Percentiles rank a stretch among this genome's conserved stretches.
These are phyloP conservation scores for Hylodesmum podocarpum DNA, from an alignment of 306 rosid genomes.

Conservation along the genomic window DNA sequence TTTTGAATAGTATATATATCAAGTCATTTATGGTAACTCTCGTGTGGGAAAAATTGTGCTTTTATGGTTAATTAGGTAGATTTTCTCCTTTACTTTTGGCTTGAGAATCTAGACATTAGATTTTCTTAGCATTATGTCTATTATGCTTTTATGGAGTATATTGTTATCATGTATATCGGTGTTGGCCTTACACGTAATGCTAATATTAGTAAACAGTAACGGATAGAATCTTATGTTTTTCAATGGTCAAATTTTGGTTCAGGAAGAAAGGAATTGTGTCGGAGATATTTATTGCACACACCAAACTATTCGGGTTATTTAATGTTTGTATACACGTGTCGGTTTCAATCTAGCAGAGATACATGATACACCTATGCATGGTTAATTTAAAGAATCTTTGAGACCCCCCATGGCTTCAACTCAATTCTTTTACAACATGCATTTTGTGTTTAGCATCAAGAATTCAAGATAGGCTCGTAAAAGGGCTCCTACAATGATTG, in stretches of 20 bases:
- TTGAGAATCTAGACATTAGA: not conserved
- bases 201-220: not conserved
- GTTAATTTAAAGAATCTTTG: not conserved
- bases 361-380: not conserved
- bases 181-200: not conserved
- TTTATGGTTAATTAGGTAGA: not conserved
- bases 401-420: conserved; percentile 6
- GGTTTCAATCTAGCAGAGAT: not conserved
- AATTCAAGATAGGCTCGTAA: conserved; percentile 22
- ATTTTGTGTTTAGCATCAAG: not conserved
- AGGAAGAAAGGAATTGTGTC: conserved; percentile 21
- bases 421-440: not conserved
- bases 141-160: not conserved
- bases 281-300: conserved; percentile 30
- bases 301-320: conserved; percentile 31
- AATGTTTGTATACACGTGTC: conserved; percentile 14
- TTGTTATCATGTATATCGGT: not conserved
- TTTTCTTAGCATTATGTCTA: not conserved
- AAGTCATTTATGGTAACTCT: not conserved
- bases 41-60: not conserved
- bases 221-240: not conserved
- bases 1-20: too few relatives aligned
- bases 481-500: conserved; percentile 30
- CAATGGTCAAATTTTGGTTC: conserved; percentile 17
- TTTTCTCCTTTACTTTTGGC: not conserved